Conservation (phyloP, 208 protist species). For the Endotrypanum monterogeii region DNA sequence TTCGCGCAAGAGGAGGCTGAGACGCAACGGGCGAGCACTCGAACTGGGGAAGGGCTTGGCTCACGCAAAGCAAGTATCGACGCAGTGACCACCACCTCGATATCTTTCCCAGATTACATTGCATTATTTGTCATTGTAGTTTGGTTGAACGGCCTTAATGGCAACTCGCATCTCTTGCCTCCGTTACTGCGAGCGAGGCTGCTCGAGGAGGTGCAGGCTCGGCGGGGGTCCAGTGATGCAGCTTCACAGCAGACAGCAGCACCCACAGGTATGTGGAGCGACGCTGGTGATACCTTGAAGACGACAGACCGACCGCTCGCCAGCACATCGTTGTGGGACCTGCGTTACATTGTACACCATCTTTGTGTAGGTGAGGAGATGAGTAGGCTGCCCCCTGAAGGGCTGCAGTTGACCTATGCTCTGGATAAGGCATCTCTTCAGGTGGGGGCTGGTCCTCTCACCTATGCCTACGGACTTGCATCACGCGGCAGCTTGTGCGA, state of each 20-base stretch:
- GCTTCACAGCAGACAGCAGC: neutral
- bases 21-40: neutral
- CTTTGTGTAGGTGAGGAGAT: slow-evolving; percentile 7
- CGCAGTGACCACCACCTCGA: slow-evolving; percentile 1
- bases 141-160: slow-evolving; percentile 40
- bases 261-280: neutral
- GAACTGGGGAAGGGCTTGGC: neutral
- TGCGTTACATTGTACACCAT: slow-evolving; percentile 23
- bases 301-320: neutral
- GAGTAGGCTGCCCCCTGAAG: slow-evolving; percentile 35
- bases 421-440: slow-evolving; percentile 58
- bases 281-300: too few relatives aligned
- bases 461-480: slow-evolving; percentile 65
- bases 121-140: slow-evolving; percentile 55
- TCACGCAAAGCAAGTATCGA: neutral
- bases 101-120: slow-evolving; percentile 48
- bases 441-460: slow-evolving; percentile 50
- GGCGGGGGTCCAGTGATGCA: slow-evolving; percentile 3
- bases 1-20: slow-evolving; percentile 24
- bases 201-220: slow-evolving; percentile 7
- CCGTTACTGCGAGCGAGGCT: neutral
- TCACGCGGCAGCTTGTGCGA: slow-evolving; percentile 50
- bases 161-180: slow-evolving; percentile 38
- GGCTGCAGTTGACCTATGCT: slow-evolving; percentile 62
- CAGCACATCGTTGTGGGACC: slow-evolving; percentile 28